Percentiles rank a stretch among this genome's conserved stretches.
phyloP scores from a whole-genome alignment of 371 early-diverging fungal genomes.

The Rhizopus arrhizus region DNA sequence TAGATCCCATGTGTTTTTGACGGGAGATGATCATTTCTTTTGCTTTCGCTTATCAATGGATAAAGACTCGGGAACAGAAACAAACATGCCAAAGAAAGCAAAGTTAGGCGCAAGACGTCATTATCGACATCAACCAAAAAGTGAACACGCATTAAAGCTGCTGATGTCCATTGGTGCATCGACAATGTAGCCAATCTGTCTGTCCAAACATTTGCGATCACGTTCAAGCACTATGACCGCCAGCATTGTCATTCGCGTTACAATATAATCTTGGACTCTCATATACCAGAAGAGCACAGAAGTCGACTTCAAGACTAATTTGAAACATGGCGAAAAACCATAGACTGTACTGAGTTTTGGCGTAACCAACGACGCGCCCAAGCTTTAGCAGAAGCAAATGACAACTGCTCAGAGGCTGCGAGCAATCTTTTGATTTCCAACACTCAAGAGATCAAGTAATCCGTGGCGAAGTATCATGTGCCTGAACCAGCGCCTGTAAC shows the following conservation, averaged over 20 bases:
- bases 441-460: no score
- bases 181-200: slow-evolving; percentile 28
- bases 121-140: slow-evolving; percentile 2
- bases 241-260: slow-evolving; percentile 8
- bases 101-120: slow-evolving; percentile 1
- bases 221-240: slow-evolving; percentile 14
- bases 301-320: slow-evolving; percentile 16
- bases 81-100: slow-evolving; percentile 8
- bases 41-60: slow-evolving; percentile 1
- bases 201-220: slow-evolving; percentile 10
- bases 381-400: slow-evolving; percentile 14
- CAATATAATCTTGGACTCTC: slow-evolving; percentile 3
- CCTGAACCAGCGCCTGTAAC: no score
- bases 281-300: no score
- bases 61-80: slow-evolving; percentile 14
- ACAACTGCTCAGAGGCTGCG: no score
- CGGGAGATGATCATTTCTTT: not conserved
- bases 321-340: slow-evolving; percentile 16
- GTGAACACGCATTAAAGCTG: slow-evolving; percentile 7
- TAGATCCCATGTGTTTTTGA: no score
- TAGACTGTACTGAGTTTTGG: slow-evolving; percentile 19
- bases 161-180: slow-evolving; percentile 9
- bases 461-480: no score
- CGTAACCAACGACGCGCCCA: slow-evolving; percentile 8
- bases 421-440: slow-evolving; percentile 20